Evolutionary conservation across 1,139 yeast genomes (phyloP), one percentile per base, ranked within the genome.

Genomic region (Debaryomyces psychrophilus): DNA sequence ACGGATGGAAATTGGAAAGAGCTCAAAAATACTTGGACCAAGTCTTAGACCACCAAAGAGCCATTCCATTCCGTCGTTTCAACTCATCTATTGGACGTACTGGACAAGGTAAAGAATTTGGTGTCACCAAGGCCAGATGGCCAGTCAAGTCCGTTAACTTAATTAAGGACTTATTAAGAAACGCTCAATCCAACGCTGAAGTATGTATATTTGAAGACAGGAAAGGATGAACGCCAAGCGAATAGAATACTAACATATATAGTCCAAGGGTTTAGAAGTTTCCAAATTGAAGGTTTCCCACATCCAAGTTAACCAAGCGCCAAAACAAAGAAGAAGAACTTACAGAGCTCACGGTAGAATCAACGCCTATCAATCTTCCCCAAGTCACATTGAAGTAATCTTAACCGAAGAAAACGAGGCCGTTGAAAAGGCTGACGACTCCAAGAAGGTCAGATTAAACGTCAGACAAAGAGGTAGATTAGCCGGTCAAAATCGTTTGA

Each of bases 261-360:
- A 69, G 79, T 88, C 96, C 66, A 93, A 93, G 85, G 99, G 99
- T 70, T 90, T 93, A 79, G 98, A 93, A 74, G 84, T 88, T 67
- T 83, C 95, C 68, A 89, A 87, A 76, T 87, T 93, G 76, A 87
- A 86, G 80, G 84, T 93, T 71, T 85, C 96, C 67, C 98, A 93
- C 89, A 92, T 95, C 73, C 99, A 95, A 85, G 99, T 93, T 71
- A 95, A 93, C 96, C 97, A 90, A 78, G 99, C 99, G 69, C 99
- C 99, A 81, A 90, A 90, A 83, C 96, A 90, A 83, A 95, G 99
- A 85, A 93, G 99, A 84, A 90, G 99, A 83, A 93, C 99, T 73
- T 95, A 83, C 97, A 93, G 99, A 87, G 99, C 99, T 69, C 99
- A 93, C 87, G 99, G 99, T 88, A 92, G 98, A 86, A 89, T 90